phyloP scores from a whole-genome alignment of 2,329 filamentous ascomycete genomes.

The Fusarium austroafricanum region DNA sequence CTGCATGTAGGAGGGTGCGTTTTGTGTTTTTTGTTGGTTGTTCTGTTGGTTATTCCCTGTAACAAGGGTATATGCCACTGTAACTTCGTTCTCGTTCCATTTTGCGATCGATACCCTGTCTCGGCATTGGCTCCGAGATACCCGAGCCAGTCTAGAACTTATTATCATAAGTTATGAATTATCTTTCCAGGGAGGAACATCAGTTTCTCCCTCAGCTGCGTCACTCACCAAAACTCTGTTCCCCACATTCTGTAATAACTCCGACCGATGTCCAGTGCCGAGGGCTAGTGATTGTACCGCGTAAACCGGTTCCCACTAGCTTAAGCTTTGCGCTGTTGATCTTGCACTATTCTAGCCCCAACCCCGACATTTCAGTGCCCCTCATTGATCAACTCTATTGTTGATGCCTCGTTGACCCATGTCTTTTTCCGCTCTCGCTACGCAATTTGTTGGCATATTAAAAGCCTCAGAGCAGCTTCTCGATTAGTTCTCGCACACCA shows the following conservation, averaged over 20 bases:
- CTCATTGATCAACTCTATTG: neutral
- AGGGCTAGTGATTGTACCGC: neutral
- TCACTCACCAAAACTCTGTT: conserved; percentile 6
- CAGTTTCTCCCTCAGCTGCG: no score
- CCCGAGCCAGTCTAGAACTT: no score
- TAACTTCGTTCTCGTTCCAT: no score
- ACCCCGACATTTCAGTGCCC: conserved; percentile 11
- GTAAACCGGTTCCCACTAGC: conserved; percentile 1
- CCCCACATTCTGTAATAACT: neutral
- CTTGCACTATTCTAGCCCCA: conserved; percentile 12
- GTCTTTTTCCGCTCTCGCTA: neutral
- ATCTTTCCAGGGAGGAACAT: no score
- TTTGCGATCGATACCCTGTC: no score
- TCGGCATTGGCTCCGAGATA: no score
- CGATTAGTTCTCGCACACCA: neutral
- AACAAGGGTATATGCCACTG: no score
- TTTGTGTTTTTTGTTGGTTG: no score
- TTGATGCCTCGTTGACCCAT: conserved; percentile 23
- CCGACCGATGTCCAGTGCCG: neutral
- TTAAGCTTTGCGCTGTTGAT: conserved; percentile 16
- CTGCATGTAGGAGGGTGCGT: no score
- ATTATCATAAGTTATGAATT: no score
- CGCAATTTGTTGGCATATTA: conserved; percentile 21
- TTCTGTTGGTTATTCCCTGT: no score
- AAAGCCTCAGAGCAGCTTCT: conserved; percentile 13